phyloP scores from a whole-genome alignment of 192 early-diverging fungal genomes.

The Backusella australiensis region DNA sequence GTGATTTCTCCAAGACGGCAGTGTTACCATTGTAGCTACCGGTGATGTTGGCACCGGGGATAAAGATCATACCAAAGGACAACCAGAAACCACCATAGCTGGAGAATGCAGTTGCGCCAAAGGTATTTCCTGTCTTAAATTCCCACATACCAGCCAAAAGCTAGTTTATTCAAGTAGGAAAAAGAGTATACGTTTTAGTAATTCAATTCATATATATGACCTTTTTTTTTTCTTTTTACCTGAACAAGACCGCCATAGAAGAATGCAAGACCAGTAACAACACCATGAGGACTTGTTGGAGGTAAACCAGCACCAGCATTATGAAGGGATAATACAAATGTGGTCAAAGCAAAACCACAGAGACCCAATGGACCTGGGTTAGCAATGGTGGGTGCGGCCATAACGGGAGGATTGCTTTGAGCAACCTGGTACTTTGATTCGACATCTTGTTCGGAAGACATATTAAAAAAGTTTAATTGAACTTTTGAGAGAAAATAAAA shows the following conservation, averaged over 20 bases:
- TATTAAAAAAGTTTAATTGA: slow-evolving; percentile 9
- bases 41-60: slow-evolving; percentile 53
- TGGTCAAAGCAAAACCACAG: slow-evolving; percentile 60
- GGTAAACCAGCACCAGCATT: slow-evolving; percentile 66
- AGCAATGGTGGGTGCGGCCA: slow-evolving; percentile 38
- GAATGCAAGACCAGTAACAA: slow-evolving; percentile 65
- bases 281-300: slow-evolving; percentile 51
- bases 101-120: slow-evolving; percentile 80
- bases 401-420: slow-evolving; percentile 21
- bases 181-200: background rate
- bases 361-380: slow-evolving; percentile 68
- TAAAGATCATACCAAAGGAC: slow-evolving; percentile 54
- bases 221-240: slow-evolving; percentile 12
- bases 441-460: slow-evolving; percentile 24
- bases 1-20: slow-evolving; percentile 37
- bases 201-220: background rate
- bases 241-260: slow-evolving; percentile 79
- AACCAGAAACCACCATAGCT: slow-evolving; percentile 72
- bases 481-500: background rate
- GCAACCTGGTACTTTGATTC: slow-evolving; percentile 19
- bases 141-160: slow-evolving; percentile 71
- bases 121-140: slow-evolving; percentile 66
- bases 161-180: slow-evolving; percentile 4
- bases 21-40: slow-evolving; percentile 30
- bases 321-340: slow-evolving; percentile 72